phyloP scores from a whole-genome alignment of 805 yeast genomes.

The Barnettozyma populi region DNA sequence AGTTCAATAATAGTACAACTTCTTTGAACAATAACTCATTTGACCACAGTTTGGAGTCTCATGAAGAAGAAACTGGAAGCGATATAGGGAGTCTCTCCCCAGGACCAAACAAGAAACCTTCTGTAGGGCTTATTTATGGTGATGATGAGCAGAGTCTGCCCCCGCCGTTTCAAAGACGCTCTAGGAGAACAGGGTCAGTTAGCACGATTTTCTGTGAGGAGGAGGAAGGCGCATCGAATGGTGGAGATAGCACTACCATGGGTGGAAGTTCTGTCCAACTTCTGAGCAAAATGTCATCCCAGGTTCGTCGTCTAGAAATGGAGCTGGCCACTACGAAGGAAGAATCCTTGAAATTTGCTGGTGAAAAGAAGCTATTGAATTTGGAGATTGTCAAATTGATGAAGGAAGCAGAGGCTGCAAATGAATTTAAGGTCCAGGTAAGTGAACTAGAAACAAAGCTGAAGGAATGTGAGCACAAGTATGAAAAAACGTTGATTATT shows the following conservation, averaged over 20 bases:
- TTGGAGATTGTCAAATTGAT: constrained; percentile 58
- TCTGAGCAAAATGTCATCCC: constrained; percentile 68
- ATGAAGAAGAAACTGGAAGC: neutral
- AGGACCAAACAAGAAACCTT: neutral
- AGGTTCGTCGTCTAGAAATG: constrained; percentile 72
- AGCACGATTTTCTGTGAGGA: constrained; percentile 3
- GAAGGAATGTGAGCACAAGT: constrained; percentile 29
- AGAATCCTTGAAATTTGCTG: constrained; percentile 46
- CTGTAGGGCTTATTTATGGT: neutral
- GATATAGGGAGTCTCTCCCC: neutral
- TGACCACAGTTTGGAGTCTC: constrained; percentile 4
- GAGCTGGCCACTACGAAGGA: constrained; percentile 64
- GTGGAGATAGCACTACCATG: constrained; percentile 4
- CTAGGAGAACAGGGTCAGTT: neutral
- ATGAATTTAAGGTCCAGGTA: constrained; percentile 30
- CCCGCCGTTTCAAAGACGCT: neutral
- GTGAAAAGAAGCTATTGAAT: constrained; percentile 62
- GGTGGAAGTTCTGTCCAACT: constrained; percentile 49
- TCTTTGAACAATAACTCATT: constrained; percentile 9
- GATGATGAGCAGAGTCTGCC: neutral
- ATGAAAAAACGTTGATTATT: constrained; percentile 57
- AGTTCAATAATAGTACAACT: constrained; percentile 1
- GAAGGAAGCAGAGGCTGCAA: constrained; percentile 47
- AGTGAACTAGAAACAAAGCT: constrained; percentile 34
- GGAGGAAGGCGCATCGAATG: constrained; percentile 9